Conservation (phyloP, 2,329 filamentous ascomycete species). For the Cytospora leucostoma region DNA sequence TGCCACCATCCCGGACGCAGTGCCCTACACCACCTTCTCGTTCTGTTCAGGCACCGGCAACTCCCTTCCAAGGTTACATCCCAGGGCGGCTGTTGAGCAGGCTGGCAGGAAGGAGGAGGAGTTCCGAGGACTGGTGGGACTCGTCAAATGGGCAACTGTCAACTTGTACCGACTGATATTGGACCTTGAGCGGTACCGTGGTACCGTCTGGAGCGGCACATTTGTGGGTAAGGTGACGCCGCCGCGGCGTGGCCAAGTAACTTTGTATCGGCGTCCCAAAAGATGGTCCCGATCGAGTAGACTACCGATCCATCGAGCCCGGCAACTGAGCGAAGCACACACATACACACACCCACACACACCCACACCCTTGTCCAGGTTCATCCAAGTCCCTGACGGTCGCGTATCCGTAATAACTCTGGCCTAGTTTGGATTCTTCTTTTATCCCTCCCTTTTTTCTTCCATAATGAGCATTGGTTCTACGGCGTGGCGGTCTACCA, state of each 20-base stretch:
- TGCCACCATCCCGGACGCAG: neutral
- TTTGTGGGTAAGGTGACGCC: constrained; percentile 4
- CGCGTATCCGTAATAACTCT: constrained; percentile 6
- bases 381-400: constrained; percentile 10
- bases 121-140: neutral
- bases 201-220: neutral
- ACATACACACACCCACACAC: constrained; percentile 13
- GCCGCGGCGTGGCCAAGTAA: constrained; percentile 4
- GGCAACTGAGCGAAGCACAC: constrained; percentile 13
- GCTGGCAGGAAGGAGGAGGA: neutral
- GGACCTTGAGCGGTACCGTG: neutral
- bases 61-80: neutral
- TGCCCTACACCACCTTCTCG: neutral
- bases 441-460: neutral
- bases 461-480: constrained; percentile 26
- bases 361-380: constrained; percentile 16
- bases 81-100: neutral
- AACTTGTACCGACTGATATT: neutral
- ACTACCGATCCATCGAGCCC: neutral
- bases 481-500: constrained; percentile 19
- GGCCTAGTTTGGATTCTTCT: neutral
- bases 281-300: neutral
- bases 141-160: neutral
- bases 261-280: constrained; percentile 1
- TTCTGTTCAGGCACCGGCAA: neutral